Conservation (phyloP, 139 green algal species). For the Chlamydomonas asymmetrica region DNA sequence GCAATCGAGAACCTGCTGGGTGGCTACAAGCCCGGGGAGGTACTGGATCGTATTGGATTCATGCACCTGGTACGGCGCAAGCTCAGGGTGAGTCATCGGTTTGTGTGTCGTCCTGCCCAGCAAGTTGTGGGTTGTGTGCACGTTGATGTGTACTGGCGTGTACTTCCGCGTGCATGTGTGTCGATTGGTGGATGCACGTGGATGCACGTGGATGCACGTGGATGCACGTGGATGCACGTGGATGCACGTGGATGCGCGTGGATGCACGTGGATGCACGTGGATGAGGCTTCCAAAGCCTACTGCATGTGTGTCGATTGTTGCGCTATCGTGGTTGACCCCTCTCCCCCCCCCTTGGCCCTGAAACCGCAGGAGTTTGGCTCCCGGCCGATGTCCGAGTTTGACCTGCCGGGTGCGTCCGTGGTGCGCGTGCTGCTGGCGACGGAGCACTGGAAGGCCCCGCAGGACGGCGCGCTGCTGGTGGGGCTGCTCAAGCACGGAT, state of each 20-base stretch:
- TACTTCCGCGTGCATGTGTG: too few species aligned
- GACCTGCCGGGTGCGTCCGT: not conserved
- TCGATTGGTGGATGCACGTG: too few species aligned
- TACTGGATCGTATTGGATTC: conserved; percentile 24
- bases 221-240: too few species aligned
- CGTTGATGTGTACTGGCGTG: too few species aligned
- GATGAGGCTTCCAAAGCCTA: too few species aligned
- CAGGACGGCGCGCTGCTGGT: conserved; percentile 18
- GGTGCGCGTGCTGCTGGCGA: not conserved
- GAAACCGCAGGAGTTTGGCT: not conserved
- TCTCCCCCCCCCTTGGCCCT: too few species aligned
- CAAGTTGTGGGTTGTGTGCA: not conserved
- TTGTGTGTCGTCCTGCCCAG: not conserved
- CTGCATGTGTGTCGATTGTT: too few species aligned
- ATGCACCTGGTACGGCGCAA: conserved; percentile 24
- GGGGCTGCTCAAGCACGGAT: conserved; percentile 23
- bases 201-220: too few species aligned
- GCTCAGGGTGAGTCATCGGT: conserved; percentile 12
- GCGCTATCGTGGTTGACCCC: too few species aligned
- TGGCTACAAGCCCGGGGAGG: not conserved
- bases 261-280: too few species aligned
- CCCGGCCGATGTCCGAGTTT: not conserved
- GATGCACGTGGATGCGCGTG: too few species aligned
- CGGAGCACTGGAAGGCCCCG: not conserved
- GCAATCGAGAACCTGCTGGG: conserved; percentile 3